Conservation (phyloP, 345 rosid genomes). For the rapeseed (Brassica napus) region DNA sequence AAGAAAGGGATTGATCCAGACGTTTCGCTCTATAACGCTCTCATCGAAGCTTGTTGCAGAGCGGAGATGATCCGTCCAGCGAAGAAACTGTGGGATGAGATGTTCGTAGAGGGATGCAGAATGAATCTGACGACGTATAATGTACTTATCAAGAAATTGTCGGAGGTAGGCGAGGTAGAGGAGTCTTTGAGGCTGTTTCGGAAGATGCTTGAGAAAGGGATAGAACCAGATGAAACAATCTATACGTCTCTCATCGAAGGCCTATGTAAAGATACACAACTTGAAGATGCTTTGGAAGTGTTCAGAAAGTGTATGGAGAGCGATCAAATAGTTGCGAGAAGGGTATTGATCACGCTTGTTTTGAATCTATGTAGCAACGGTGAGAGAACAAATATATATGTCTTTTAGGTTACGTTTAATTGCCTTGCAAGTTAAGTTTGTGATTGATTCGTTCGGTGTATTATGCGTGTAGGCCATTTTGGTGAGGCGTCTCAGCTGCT, state of each 20-base stretch:
- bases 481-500: slow-evolving; percentile 52
- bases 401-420: background rate
- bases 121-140: slow-evolving; percentile 66
- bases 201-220: slow-evolving; percentile 67
- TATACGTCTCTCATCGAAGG: slow-evolving; percentile 59
- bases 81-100: slow-evolving; percentile 90
- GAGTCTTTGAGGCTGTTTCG: slow-evolving; percentile 68
- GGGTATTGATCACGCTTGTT: slow-evolving; percentile 46
- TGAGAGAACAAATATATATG: slow-evolving; percentile 7
- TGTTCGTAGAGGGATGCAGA: slow-evolving; percentile 72
- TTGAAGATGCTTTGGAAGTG: slow-evolving; percentile 57
- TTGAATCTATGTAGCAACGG: slow-evolving; percentile 64
- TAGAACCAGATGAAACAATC: slow-evolving; percentile 60
- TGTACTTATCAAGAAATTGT: slow-evolving; percentile 65
- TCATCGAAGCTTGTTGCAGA: slow-evolving; percentile 83
- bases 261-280: slow-evolving; percentile 64
- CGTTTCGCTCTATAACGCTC: slow-evolving; percentile 60
- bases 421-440: slow-evolving; percentile 6
- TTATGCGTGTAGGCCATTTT: slow-evolving; percentile 49
- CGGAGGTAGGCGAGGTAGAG: slow-evolving; percentile 65
- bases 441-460: background rate
- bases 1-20: slow-evolving; percentile 68
- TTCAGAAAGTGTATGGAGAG: slow-evolving; percentile 52
- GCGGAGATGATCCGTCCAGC: slow-evolving; percentile 89
- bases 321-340: slow-evolving; percentile 45